Evolutionary conservation across 2,329 filamentous ascomycete species (phyloP), one percentile per base, ranked within the genome.

Genomic region (Orbilia ellipsospora): DNA sequence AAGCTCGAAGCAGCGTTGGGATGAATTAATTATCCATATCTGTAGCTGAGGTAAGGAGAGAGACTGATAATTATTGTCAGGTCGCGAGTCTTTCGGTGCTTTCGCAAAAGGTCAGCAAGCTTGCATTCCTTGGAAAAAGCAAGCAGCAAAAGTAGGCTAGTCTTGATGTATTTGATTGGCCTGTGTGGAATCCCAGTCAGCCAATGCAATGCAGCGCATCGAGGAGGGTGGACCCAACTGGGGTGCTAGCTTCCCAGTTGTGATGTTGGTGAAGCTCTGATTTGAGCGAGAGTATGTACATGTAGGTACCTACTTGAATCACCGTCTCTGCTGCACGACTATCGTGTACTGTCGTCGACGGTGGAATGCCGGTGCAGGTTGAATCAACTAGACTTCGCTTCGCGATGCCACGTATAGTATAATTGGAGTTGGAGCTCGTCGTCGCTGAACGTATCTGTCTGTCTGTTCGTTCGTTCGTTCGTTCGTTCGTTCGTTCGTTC

Each of bases 81-180:
- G 48, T 52, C 18, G 48, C 48, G 31, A 18, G 23, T 50, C 45
- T 48, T 28, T 65, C 48, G 62, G 55, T 62, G 62, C 68, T 51
- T 45, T 57, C 55, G 40, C 51, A 62, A 50, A 44, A 73, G 69
- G 69, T 67, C 69, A 73, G 69, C 69, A 73, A 66, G 56, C 45
- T 57, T 40, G 36, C 62, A 73, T 57, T 52, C 69, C 54, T 73
- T 2, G 50, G 16, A 66, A 74, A 67, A 74, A 74, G 63, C 57
- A 74, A 74, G 63, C 31, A 4, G 31, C 61, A 63, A 10, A 36
- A 28, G 6, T n/a, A 16, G 28, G 23, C 63, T 31, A 50, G 68
- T 4, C 48, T 52, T 40, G 62, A 52, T 4, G 36, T 52, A 40
- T 54, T 18, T 52, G 13, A 55, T 60, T 73, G 60, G 60, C 15